Evolutionary conservation across 345 rosid genomes (phyloP).

Genomic region (Zanthoxylum bungeanum): DNA sequence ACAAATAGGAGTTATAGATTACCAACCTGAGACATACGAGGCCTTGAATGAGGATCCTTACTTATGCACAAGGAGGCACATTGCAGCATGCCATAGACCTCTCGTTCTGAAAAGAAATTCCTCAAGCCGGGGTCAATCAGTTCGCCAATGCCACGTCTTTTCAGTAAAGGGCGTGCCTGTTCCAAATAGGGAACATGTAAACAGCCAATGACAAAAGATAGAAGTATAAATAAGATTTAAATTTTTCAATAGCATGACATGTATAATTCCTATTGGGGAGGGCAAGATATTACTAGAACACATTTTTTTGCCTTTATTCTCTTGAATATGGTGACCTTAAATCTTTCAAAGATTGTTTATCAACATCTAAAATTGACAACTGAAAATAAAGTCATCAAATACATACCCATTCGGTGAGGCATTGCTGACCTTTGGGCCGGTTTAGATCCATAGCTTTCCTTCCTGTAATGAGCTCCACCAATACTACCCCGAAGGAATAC

Average conservation of each 20-base stretch:
- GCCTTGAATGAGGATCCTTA: conserved; percentile 80
- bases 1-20: background rate
- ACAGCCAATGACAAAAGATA: background rate
- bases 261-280: background rate
- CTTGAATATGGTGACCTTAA: background rate
- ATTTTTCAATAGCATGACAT: background rate
- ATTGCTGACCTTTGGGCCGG: conserved; percentile 90
- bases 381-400: background rate
- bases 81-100: conserved; percentile 73
- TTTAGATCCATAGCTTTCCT: conserved; percentile 92
- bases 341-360: too few relatives aligned
- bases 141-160: conserved; percentile 60
- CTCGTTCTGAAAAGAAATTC: conserved; percentile 54
- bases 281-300: background rate
- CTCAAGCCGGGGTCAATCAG: conserved; percentile 73
- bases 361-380: background rate
- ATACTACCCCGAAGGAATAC: conserved; percentile 87
- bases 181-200: conserved; percentile 3
- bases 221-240: background rate
- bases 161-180: conserved; percentile 92
- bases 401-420: conserved; percentile 94
- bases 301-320: too few relatives aligned
- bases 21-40: conserved; percentile 95
- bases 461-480: conserved; percentile 95
- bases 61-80: conserved; percentile 90